phyloP scores from a whole-genome alignment of 2,329 filamentous ascomycete species.

The Diaporthe ilicicola region DNA sequence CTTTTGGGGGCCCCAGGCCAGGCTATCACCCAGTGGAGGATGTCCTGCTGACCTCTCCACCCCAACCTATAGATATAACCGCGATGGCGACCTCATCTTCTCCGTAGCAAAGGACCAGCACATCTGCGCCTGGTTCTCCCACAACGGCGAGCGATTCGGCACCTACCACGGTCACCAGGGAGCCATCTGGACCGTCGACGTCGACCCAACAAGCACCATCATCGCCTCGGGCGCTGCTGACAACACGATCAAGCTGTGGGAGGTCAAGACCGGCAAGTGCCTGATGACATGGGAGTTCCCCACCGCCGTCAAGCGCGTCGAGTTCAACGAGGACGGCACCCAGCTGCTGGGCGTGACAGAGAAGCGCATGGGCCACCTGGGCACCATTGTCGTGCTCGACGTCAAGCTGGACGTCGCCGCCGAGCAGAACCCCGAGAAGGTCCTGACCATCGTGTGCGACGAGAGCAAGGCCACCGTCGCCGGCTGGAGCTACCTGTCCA shows the following conservation, averaged over 20 bases:
- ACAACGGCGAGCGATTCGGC: slow-evolving; percentile 97
- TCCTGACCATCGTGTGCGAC: slow-evolving; percentile 88
- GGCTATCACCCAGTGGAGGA: neutral
- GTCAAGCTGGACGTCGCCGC: slow-evolving; percentile 83
- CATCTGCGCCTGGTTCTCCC: slow-evolving; percentile 95
- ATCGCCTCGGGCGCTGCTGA: slow-evolving; percentile 96
- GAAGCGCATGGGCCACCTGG: slow-evolving; percentile 96
- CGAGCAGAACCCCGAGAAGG: slow-evolving; percentile 84
- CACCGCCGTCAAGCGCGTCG: slow-evolving; percentile 96
- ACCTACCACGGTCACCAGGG: slow-evolving; percentile 97
- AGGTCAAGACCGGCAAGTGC: slow-evolving; percentile 89
- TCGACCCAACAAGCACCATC: slow-evolving; percentile 90
- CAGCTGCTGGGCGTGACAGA: slow-evolving; percentile 94
- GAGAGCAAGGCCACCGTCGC: slow-evolving; percentile 97
- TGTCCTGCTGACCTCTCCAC: slow-evolving; percentile 3
- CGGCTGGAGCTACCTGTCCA: slow-evolving; percentile 92
- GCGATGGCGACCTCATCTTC: slow-evolving; percentile 96
- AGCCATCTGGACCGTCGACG: slow-evolving; percentile 98
- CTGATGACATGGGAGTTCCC: slow-evolving; percentile 98
- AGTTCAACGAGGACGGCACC: slow-evolving; percentile 94
- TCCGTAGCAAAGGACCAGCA: slow-evolving; percentile 96
- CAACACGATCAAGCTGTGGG: slow-evolving; percentile 98
- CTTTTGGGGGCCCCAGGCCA: no score
- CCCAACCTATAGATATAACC: slow-evolving; percentile 72
- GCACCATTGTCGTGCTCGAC: slow-evolving; percentile 92